phyloP scores from a whole-genome alignment of 345 rosid species.

The Lepidium aucheri region DNA sequence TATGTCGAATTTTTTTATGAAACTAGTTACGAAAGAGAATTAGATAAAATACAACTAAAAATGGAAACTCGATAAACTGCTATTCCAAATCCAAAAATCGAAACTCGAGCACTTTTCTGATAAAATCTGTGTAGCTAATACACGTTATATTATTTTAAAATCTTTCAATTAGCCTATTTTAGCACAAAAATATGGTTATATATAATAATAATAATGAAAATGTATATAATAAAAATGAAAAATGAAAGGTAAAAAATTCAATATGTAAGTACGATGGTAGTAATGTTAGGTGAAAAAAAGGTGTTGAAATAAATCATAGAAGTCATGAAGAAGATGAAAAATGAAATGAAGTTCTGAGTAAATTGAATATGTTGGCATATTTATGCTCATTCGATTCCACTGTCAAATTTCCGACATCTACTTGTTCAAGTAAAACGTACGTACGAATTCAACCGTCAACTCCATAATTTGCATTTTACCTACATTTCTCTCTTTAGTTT shows the following conservation, averaged over 20 bases:
- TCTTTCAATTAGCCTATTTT: background rate
- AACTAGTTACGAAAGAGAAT: too few relatives aligned
- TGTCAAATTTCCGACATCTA: slow-evolving; percentile 25
- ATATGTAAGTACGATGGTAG: slow-evolving; percentile 12
- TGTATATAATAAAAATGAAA: background rate
- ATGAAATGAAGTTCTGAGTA: slow-evolving; percentile 6
- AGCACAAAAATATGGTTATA: background rate
- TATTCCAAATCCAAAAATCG: too few relatives aligned
- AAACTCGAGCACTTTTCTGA: background rate
- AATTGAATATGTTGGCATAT: slow-evolving; percentile 24
- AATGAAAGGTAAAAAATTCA: background rate
- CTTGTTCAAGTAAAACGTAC: slow-evolving; percentile 30
- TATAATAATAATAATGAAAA: background rate
- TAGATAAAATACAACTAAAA: too few relatives aligned
- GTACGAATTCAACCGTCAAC: slow-evolving; percentile 26
- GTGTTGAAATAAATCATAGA: background rate
- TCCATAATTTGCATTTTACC: slow-evolving; percentile 20
- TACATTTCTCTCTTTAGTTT: slow-evolving; percentile 14
- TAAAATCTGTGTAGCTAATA: background rate
- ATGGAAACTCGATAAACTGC: too few relatives aligned
- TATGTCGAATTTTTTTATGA: too few relatives aligned
- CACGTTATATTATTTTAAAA: background rate
- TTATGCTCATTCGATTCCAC: slow-evolving; percentile 16
- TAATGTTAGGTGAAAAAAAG: slow-evolving; percentile 8
- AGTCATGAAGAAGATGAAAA: slow-evolving; percentile 3